These are phyloP conservation scores for Excoecaria agallocha DNA, from an alignment of 345 rosid species.

Conservation along the genomic window DNA sequence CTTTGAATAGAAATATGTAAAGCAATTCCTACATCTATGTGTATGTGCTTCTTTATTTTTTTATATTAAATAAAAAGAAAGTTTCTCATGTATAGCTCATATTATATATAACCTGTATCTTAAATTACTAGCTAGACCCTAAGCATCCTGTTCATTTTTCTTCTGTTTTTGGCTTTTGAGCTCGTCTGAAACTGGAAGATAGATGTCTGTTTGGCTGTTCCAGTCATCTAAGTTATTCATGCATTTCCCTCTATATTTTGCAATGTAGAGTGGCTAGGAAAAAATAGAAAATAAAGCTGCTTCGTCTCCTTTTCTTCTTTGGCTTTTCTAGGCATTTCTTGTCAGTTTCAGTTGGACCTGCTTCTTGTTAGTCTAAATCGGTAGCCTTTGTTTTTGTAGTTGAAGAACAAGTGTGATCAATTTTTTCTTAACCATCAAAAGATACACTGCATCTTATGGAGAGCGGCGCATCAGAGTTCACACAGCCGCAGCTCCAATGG, in stretches of 20 bases:
- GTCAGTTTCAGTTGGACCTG: neutral
- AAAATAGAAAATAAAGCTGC: neutral
- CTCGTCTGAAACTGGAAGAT: neutral
- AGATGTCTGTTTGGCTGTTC: neutral
- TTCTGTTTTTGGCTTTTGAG: neutral
- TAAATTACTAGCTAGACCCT: neutral
- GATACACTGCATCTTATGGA: constrained; percentile 99
- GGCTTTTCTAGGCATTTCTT: neutral
- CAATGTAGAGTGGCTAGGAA: neutral
- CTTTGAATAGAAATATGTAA: constrained; percentile 32
- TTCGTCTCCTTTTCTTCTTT: neutral
- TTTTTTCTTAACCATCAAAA: constrained; percentile 54
- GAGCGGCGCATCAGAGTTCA: constrained; percentile 99
- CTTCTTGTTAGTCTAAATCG: neutral
- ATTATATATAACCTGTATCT: neutral
- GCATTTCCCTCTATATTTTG: neutral
- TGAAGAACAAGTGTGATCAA: neutral
- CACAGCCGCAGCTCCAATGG: constrained; percentile 88
- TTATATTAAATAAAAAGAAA: neutral
- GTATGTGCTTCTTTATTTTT: neutral
- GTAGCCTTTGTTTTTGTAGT: neutral
- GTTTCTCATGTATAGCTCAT: neutral
- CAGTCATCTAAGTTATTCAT: neutral
- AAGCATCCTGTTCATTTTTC: no score
- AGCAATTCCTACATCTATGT: constrained; percentile 4